Base-by-base conservation (phyloP, 176 grass and related monocot species). In the Avena atlantica region DNA sequence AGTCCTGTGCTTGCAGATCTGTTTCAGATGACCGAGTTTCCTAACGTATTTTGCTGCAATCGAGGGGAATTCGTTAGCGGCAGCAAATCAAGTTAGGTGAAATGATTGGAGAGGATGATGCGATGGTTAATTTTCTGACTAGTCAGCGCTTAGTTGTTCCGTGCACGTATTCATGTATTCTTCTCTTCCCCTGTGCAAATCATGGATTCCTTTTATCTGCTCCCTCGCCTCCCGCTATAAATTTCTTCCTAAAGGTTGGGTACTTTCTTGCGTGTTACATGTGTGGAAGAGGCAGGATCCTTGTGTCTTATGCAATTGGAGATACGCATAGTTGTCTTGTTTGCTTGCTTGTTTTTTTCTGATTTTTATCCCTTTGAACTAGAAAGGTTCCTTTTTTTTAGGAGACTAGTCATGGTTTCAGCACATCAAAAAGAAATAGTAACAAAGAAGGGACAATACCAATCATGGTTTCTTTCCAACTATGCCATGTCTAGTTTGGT, bases 81-180 rank as follows among this genome's bases (percentile, higher is more conserved):
- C 66, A 20, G 29, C 67, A 42, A 19, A 69, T 69, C 14, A 69
- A 69, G 65, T 69, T 69, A 37, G 64, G 65, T 69, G 29, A 69
- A 69, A 69, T 69, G 14, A 13, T 16, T 69, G 65, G 14, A 69
- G 15, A 69, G 65, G 65, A 69, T 42, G 67, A 70, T 79, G 42
- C 9, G 23, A 25, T 16, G 73, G 64, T 81, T 23, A n/a, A 66
- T 57, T 89, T 24, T 37, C 67, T 70, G 67, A 70, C 34, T 70
- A 70, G 67, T 70, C 67, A 70, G 34, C 67, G 34, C 67, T 40
- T 19, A 57, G 55, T 20, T 57, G 16, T 57, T 57, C 6, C 55
- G 55, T 57, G 55, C 55, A 57, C 31, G 67, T 24, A 42, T 42
- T 40, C 67, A 70, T 70, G 14, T 42, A 17, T 37, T 70, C 67